phyloP scores from a whole-genome alignment of 2,329 filamentous ascomycete genomes.

The Pseudogymnoascus sp. region DNA sequence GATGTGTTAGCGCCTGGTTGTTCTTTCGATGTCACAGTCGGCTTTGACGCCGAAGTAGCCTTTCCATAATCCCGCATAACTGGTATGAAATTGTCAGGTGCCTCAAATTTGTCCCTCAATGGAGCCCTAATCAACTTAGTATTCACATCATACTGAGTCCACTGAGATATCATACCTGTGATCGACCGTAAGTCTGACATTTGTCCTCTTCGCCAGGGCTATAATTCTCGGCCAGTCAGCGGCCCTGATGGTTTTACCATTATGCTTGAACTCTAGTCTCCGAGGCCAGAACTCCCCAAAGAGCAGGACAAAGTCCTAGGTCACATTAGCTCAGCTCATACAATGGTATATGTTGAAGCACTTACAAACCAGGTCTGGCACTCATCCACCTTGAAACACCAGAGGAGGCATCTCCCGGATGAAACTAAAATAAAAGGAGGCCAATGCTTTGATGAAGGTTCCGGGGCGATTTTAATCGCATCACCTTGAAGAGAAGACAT shows the following conservation, averaged over 20 bases:
- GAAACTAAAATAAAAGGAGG: slow-evolving; percentile 30
- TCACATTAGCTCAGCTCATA: neutral
- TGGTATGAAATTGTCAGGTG: slow-evolving; percentile 5
- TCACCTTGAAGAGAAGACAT: slow-evolving; percentile 31
- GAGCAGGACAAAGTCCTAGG: slow-evolving; percentile 34
- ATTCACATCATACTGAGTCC: neutral
- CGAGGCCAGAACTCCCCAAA: slow-evolving; percentile 39
- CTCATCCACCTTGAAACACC: slow-evolving; percentile 33
- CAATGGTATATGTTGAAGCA: slow-evolving; percentile 9
- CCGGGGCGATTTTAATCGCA: slow-evolving; percentile 26
- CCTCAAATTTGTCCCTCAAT: slow-evolving; percentile 10
- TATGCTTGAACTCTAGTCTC: slow-evolving; percentile 32
- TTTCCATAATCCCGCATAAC: neutral
- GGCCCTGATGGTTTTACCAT: slow-evolving; percentile 24
- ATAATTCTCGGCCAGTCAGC: slow-evolving; percentile 24
- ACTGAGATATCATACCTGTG: slow-evolving; percentile 15
- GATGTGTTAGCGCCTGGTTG: neutral
- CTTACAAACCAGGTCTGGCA: slow-evolving; percentile 42
- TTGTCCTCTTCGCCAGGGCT: slow-evolving; percentile 18
- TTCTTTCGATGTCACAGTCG: neutral
- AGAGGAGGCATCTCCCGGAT: slow-evolving; percentile 31
- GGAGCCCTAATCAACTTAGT: neutral
- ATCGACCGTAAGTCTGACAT: slow-evolving; percentile 18
- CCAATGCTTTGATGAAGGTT: slow-evolving; percentile 24
- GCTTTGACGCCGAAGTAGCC: neutral